Evolutionary conservation across 306 rosid species (phyloP), one percentile per base, ranked within the genome.

Genomic region (Purshia tridentata): DNA sequence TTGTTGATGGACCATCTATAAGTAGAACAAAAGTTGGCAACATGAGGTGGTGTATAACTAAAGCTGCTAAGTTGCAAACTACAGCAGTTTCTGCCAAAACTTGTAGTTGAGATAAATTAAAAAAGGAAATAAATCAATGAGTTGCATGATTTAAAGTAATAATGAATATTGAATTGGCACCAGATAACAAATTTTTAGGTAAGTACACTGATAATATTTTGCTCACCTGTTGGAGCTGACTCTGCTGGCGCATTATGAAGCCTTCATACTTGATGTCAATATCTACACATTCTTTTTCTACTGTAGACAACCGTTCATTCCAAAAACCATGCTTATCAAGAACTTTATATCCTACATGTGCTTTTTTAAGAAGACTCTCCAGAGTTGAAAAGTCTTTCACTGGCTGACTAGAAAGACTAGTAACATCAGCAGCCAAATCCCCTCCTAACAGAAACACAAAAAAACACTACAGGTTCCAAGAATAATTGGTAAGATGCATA

Each of bases 351-450:
- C 82, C 92, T 74, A 91, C 78, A 75, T 94, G 98, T 35, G 98
- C 97, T 85, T 94, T 94, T 88, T 94, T 94, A 51, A 94, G 98
- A 83, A 94, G 92, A 79, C 95, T 89, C 84, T 94, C 98, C 81
- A 94, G 78, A 60, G 98, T 86, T 23, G 97, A 85, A 41, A 42
- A 84, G 88, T 88, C 89, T 83, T 81, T 94, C 74, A 94, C 96
- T 11, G 98, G 96, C 69, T 94, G 98, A 83, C 82, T 67, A 72
- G 98, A 94, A 67, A 89, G 80, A 59, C 4, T 60, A 69, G 81
- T 67, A 59, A 94, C 85, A 46, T 94, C 92, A 19, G 85, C 86
- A 72, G 95, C 92, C 82, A 94, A 78, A 83, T 88, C 92, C 73
- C 96, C 97, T 29, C 96, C 98, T 91, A 77, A 71, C 18, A 74